Percentiles rank a stretch among this genome's conserved stretches.
Evolutionary conservation across 495 filamentous ascomycete species (phyloP).

Genomic region (Trichoderma erinaceum): DNA sequence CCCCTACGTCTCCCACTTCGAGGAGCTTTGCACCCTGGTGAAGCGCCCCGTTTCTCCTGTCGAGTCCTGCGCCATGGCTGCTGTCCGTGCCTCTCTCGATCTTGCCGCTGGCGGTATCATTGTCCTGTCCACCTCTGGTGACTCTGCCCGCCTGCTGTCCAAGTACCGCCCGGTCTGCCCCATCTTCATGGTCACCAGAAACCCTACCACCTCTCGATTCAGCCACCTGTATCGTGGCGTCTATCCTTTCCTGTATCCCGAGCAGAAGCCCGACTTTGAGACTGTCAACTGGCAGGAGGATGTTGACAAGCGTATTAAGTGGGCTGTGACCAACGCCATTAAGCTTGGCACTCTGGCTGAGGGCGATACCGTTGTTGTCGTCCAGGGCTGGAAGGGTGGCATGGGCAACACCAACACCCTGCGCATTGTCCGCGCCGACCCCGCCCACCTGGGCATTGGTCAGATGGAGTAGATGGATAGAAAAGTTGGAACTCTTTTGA

Average conservation of each 20-base stretch:
- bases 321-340: slow-evolving; percentile 81
- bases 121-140: slow-evolving; percentile 84
- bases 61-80: slow-evolving; percentile 93
- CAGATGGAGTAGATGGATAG: slow-evolving; percentile 8
- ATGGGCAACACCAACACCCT: slow-evolving; percentile 96
- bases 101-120: slow-evolving; percentile 94
- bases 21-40: slow-evolving; percentile 81
- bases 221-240: slow-evolving; percentile 95
- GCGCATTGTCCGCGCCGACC: slow-evolving; percentile 52
- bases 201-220: slow-evolving; percentile 74
- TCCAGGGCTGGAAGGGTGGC: slow-evolving; percentile 96
- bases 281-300: slow-evolving; percentile 94
- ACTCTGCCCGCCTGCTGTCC: slow-evolving; percentile 86
- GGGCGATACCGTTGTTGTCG: slow-evolving; percentile 84
- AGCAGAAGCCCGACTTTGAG: slow-evolving; percentile 88
- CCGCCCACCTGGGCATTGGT: slow-evolving; percentile 33
- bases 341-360: slow-evolving; percentile 74
- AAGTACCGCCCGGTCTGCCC: slow-evolving; percentile 98
- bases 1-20: slow-evolving; percentile 92
- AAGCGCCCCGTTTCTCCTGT: slow-evolving; percentile 74
- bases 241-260: slow-evolving; percentile 91
- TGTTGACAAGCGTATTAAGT: slow-evolving; percentile 92
- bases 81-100: slow-evolving; percentile 88
- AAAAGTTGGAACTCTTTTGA: background rate
- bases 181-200: slow-evolving; percentile 96